Evolutionary conservation across 2,329 filamentous ascomycete genomes (phyloP).

Genomic region (Xylaria sp.): DNA sequence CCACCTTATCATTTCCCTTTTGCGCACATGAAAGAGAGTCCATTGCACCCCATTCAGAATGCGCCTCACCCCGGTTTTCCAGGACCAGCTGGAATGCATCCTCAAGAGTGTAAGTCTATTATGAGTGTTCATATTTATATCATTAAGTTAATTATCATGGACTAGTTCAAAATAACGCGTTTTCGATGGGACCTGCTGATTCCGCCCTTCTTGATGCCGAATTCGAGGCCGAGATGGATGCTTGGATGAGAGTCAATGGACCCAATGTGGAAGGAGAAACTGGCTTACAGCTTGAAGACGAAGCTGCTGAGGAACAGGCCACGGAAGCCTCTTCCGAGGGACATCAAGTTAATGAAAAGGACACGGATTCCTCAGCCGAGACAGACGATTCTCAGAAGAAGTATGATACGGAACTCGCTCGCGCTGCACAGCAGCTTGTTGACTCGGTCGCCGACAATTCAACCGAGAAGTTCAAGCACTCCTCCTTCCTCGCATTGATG

Average conservation of each 20-base stretch:
- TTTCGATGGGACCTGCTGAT: neutral
- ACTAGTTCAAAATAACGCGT: neutral
- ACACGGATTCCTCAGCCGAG: constrained; percentile 29
- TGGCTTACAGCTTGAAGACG: neutral
- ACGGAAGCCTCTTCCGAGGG: constrained; percentile 26
- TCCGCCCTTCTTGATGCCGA: constrained; percentile 1
- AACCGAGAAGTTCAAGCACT: constrained; percentile 76
- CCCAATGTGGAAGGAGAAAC: neutral
- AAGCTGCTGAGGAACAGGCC: constrained; percentile 8
- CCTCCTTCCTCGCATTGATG: constrained; percentile 78
- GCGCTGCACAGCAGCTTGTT: constrained; percentile 71
- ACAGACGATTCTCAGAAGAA: constrained; percentile 41
- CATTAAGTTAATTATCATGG: neutral
- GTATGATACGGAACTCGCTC: constrained; percentile 69
- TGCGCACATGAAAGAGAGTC: neutral
- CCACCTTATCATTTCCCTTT: neutral
- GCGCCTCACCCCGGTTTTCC: neutral
- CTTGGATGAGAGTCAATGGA: constrained; percentile 8
- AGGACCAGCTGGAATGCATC: neutral
- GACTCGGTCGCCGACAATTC: constrained; percentile 69
- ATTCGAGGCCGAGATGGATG: constrained; percentile 13
- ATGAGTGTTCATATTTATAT: neutral
- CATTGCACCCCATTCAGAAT: neutral
- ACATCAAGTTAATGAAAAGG: constrained; percentile 34
- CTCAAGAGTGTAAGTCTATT: neutral